A percentile compares a stretch with the other conserved stretches of the same genome.
These are phyloP conservation scores for Scleroderma bovista DNA, from an alignment of 768 basidiomycete species.

Conservation along the genomic window DNA sequence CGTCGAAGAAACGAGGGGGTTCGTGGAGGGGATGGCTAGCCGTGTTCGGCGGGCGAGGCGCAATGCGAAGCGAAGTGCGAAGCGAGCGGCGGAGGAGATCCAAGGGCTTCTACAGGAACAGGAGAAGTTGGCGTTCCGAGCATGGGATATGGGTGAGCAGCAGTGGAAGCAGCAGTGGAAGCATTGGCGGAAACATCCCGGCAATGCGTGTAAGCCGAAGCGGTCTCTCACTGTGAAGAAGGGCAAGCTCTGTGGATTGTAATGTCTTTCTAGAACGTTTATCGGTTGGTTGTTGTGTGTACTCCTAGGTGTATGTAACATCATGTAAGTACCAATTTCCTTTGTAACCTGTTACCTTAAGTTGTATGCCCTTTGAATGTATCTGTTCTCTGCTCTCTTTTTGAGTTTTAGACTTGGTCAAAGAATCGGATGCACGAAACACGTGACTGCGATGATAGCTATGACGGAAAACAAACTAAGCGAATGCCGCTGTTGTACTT, in stretches of 20 bases:
- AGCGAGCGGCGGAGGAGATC: slow-evolving; percentile 35
- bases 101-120: slow-evolving; percentile 19
- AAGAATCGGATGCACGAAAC: neutral
- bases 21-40: slow-evolving; percentile 20
- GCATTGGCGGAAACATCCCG: slow-evolving; percentile 15
- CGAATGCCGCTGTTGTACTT: neutral
- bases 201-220: slow-evolving; percentile 3
- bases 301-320: slow-evolving; percentile 1
- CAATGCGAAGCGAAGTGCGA: slow-evolving; percentile 42
- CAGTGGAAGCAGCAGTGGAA: slow-evolving; percentile 15
- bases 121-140: slow-evolving; percentile 9
- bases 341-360: neutral
- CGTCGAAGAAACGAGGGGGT: slow-evolving; percentile 24
- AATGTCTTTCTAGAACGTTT: neutral
- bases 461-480: neutral
- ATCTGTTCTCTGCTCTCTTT: neutral
- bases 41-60: slow-evolving; percentile 41
- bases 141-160: slow-evolving; percentile 15
- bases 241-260: neutral
- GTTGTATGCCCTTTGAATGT: neutral
- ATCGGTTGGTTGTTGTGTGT: neutral
- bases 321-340: neutral
- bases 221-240: neutral
- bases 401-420: no score
- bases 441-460: neutral